These are phyloP conservation scores for Globisporangium paddicum DNA, from an alignment of 352 stramenopile genomes.

Conservation along the genomic window DNA sequence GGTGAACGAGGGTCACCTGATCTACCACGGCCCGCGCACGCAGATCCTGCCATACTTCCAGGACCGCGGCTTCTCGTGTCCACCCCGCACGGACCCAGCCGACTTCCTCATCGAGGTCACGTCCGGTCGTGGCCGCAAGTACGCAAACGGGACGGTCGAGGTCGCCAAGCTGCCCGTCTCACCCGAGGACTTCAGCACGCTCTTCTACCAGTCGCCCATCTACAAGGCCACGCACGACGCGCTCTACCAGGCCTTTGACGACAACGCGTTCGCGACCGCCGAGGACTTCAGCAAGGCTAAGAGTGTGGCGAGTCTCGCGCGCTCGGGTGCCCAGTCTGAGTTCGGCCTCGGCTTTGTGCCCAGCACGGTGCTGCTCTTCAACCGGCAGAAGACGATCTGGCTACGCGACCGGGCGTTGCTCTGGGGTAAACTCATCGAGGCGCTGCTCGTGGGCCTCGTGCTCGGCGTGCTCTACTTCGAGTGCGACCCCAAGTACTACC, in stretches of 20 bases:
- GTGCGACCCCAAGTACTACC: slow-evolving; percentile 44
- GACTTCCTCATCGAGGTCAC: slow-evolving; percentile 73
- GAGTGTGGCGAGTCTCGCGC: slow-evolving; percentile 36
- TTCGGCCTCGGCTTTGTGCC: slow-evolving; percentile 28
- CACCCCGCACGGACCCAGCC: slow-evolving; percentile 48
- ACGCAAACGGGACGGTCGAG: slow-evolving; percentile 29
- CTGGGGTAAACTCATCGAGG: slow-evolving; percentile 59
- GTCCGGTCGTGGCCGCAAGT: slow-evolving; percentile 53
- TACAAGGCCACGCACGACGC: slow-evolving; percentile 51
- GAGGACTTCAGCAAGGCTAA: slow-evolving; percentile 59
- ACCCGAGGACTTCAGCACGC: slow-evolving; percentile 38
- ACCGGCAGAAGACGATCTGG: slow-evolving; percentile 68
- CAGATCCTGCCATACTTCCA: slow-evolving; percentile 85
- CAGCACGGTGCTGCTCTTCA: slow-evolving; percentile 46
- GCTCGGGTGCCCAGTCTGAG: slow-evolving; percentile 40
- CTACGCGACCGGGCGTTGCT: slow-evolving; percentile 51
- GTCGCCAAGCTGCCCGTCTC: slow-evolving; percentile 13
- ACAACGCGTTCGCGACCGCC: slow-evolving; percentile 45
- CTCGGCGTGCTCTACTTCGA: slow-evolving; percentile 74
- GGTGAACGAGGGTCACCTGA: slow-evolving; percentile 89
- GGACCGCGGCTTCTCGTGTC: slow-evolving; percentile 66
- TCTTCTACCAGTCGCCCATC: slow-evolving; percentile 49
- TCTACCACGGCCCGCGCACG: slow-evolving; percentile 88
- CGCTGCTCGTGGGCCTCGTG: slow-evolving; percentile 66
- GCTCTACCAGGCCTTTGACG: slow-evolving; percentile 46